These are phyloP conservation scores for Nemania bipapillata DNA, from an alignment of 2,329 filamentous ascomycete genomes.

Conservation along the genomic window DNA sequence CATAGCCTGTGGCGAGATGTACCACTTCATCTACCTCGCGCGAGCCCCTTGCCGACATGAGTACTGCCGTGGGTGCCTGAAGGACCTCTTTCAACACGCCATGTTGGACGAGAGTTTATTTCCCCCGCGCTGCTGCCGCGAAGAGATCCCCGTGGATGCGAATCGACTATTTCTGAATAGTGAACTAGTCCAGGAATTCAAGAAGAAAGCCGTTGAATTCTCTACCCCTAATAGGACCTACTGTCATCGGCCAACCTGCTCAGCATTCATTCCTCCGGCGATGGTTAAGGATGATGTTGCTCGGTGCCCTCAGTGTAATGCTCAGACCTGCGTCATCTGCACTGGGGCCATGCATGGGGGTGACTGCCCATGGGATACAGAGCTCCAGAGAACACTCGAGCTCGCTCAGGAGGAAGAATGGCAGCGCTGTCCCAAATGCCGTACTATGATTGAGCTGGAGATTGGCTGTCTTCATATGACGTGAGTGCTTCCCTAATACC, in stretches of 20 bases:
- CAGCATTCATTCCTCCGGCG: constrained; percentile 57
- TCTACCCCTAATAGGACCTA: constrained; percentile 62
- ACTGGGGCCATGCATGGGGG: constrained; percentile 59
- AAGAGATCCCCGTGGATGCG: constrained; percentile 54
- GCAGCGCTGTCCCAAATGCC: constrained; percentile 63
- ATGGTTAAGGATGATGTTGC: constrained; percentile 52
- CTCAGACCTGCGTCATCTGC: constrained; percentile 62
- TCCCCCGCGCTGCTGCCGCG: constrained; percentile 64
- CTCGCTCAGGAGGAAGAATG: constrained; percentile 59
- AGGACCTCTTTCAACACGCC: constrained; percentile 56
- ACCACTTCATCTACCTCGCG: constrained; percentile 28
- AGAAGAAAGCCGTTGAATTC: constrained; percentile 61
- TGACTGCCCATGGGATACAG: constrained; percentile 61
- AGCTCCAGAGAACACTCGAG: constrained; percentile 54
- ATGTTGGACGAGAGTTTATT: constrained; percentile 64
- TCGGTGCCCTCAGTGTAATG: constrained; percentile 56
- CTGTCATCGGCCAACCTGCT: constrained; percentile 59
- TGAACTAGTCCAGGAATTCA: constrained; percentile 53
- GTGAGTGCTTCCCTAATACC: constrained; percentile 54
- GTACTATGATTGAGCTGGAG: constrained; percentile 59
- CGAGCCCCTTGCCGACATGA: constrained; percentile 54
- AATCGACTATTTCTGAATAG: constrained; percentile 53
- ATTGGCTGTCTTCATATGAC: constrained; percentile 68
- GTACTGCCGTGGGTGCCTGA: constrained; percentile 64
- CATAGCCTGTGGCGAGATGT: constrained; percentile 36